These are phyloP conservation scores for Hemileia vastatrix DNA, from an alignment of 1,284 basidiomycete species.

Conservation along the genomic window DNA sequence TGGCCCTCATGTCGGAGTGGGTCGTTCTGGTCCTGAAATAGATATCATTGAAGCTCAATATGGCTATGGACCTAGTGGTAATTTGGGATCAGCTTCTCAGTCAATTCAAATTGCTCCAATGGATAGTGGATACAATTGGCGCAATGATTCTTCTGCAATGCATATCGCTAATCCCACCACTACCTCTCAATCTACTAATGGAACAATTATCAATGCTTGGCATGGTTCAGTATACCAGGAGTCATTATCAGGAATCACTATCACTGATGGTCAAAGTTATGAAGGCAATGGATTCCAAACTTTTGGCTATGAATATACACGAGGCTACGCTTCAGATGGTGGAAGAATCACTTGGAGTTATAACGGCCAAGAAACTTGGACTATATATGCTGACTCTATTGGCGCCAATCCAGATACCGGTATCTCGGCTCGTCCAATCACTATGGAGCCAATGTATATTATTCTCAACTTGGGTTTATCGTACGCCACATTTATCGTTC, in stretches of 20 bases:
- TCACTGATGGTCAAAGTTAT: conserved; percentile 32
- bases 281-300: conserved; percentile 30
- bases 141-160: conserved; percentile 48
- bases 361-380: conserved; percentile 16
- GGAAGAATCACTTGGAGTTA: conserved; percentile 16
- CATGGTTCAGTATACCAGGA: conserved; percentile 56
- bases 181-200: conserved; percentile 36
- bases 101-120: conserved; percentile 51
- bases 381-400: conserved; percentile 16
- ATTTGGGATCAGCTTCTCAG: conserved; percentile 44
- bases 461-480: conserved; percentile 20
- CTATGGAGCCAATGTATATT: conserved; percentile 21
- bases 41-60: conserved; percentile 52
- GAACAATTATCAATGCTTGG: conserved; percentile 49
- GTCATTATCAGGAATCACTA: conserved; percentile 51
- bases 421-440: conserved; percentile 13
- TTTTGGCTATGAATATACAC: conserved; percentile 31
- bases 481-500: neutral
- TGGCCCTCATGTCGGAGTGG: conserved; percentile 38
- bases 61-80: conserved; percentile 26
- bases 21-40: conserved; percentile 50
- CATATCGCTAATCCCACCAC: conserved; percentile 48
- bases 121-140: conserved; percentile 47
- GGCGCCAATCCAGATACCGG: conserved; percentile 3
- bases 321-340: conserved; percentile 17